Conservation (phyloP, 2,329 filamentous ascomycete genomes). For the Coniochaeta prunicola region DNA sequence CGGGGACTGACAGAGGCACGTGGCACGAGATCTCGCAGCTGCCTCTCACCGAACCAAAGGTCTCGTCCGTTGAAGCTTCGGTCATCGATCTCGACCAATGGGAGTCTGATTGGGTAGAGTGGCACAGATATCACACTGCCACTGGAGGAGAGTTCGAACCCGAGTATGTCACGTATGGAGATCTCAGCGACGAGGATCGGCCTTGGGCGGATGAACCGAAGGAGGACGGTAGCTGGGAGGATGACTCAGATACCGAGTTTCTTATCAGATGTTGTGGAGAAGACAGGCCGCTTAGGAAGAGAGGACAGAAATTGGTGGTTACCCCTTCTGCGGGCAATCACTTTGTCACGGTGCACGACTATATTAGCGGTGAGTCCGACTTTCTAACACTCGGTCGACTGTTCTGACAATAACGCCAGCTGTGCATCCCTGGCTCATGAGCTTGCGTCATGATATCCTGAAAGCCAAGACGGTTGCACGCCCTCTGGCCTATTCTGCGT, state of each 20-base stretch:
- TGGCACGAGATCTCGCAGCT: constrained; percentile 18
- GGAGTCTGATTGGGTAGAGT: constrained; percentile 15
- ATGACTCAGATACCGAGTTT: constrained; percentile 16
- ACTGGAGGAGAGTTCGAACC: neutral
- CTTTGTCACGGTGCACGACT: constrained; percentile 19
- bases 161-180: constrained; percentile 13
- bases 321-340: constrained; percentile 12
- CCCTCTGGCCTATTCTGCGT: constrained; percentile 1
- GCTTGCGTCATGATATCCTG: constrained; percentile 13
- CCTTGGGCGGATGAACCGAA: constrained; percentile 9
- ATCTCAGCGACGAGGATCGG: constrained; percentile 12
- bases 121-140: constrained; percentile 13
- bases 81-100: constrained; percentile 16
- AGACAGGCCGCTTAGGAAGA: constrained; percentile 14
- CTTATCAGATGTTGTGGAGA: constrained; percentile 16
- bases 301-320: constrained; percentile 12
- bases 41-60: constrained; percentile 20
- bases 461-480: constrained; percentile 9
- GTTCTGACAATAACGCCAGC: constrained; percentile 9
- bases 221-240: constrained; percentile 16
- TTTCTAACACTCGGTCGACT: neutral
- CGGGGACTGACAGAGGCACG: constrained; percentile 8
- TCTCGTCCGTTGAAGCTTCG: constrained; percentile 17
- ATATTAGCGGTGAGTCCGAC: constrained; percentile 11
- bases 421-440: constrained; percentile 18